Percentiles rank a stretch among this genome's conserved stretches.
phyloP scores from a whole-genome alignment of 192 early-diverging fungal genomes.

The Nowakowskiella sp. region DNA sequence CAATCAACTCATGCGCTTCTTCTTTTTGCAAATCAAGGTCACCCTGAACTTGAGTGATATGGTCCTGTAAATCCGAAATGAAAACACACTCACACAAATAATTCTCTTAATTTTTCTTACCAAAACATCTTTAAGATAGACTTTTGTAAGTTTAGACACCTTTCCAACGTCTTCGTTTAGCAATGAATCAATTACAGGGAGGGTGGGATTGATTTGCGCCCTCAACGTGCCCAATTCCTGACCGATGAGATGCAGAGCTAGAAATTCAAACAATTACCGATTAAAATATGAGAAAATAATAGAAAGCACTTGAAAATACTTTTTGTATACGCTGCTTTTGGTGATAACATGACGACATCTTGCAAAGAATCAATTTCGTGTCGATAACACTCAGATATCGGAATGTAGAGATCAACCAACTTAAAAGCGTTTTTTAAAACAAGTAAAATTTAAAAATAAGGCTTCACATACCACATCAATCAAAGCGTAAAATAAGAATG shows the following conservation, averaged over 20 bases:
- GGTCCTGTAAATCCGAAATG: too few species aligned
- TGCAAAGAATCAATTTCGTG: conserved; percentile 13
- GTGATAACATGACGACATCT: conserved; percentile 10
- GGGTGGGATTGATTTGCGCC: conserved; percentile 9
- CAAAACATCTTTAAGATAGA: conserved; percentile 22
- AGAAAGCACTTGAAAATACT: conserved; percentile 5
- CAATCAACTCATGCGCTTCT: conserved; percentile 15
- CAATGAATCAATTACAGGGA: conserved; percentile 12
- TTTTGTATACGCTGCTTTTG: conserved; percentile 18
- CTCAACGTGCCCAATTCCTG: conserved; percentile 24
- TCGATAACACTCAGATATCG: conserved; percentile 17
- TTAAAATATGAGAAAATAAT: not conserved
- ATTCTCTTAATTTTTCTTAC: not conserved
- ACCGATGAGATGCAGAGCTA: conserved; percentile 26
- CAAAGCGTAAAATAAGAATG: conserved; percentile 23
- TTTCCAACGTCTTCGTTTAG: conserved; percentile 7
- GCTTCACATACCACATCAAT: conserved; percentile 18
- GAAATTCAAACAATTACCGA: not conserved
- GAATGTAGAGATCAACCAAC: conserved; percentile 27
- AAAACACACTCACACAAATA: conserved; percentile 2
- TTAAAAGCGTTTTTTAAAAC: not conserved
- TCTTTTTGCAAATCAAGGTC: conserved; percentile 18
- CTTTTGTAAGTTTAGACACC: conserved; percentile 20
- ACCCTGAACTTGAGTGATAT: conserved; percentile 11
- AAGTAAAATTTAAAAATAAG: not conserved